Evolutionary conservation across 345 rosid genomes (phyloP).

Genomic region (Diplotaxis tenuifolia): DNA sequence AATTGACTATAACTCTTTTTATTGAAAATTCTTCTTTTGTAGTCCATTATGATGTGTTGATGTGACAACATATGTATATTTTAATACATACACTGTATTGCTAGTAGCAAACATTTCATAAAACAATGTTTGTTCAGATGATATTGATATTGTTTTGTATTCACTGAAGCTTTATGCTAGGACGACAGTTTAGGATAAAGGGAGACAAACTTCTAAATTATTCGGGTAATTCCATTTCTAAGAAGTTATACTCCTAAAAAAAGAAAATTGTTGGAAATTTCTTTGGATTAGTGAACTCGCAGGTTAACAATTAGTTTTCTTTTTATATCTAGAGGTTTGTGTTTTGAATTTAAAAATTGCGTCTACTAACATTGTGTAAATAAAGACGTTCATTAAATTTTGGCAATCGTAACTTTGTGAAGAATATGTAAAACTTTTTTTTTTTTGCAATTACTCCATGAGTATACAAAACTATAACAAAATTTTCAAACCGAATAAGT

Average conservation of each 20-base stretch:
- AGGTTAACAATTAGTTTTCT: neutral
- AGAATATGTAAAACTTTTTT: too few species aligned
- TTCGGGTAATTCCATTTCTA: neutral
- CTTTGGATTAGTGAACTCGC: neutral
- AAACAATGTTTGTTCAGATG: slow-evolving; percentile 7
- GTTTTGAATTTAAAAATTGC: neutral
- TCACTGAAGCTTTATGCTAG: neutral
- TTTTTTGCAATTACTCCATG: too few species aligned
- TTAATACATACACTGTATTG: neutral
- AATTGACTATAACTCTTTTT: neutral
- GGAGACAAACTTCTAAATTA: neutral
- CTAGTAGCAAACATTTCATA: neutral
- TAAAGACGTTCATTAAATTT: too few species aligned
- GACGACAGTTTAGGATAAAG: neutral
- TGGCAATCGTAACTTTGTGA: too few species aligned
- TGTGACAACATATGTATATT: neutral
- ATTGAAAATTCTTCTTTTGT: neutral
- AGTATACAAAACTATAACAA: too few species aligned
- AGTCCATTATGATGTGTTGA: neutral
- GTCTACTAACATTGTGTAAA: too few species aligned
- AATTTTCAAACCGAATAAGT: too few species aligned
- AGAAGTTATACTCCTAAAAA: neutral
- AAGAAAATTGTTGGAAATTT: neutral
- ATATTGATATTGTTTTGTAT: neutral
- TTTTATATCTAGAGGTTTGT: neutral